These are phyloP conservation scores for Amaranthus cruentus DNA, from an alignment of 148 eudicot genomes.

Conservation along the genomic window DNA sequence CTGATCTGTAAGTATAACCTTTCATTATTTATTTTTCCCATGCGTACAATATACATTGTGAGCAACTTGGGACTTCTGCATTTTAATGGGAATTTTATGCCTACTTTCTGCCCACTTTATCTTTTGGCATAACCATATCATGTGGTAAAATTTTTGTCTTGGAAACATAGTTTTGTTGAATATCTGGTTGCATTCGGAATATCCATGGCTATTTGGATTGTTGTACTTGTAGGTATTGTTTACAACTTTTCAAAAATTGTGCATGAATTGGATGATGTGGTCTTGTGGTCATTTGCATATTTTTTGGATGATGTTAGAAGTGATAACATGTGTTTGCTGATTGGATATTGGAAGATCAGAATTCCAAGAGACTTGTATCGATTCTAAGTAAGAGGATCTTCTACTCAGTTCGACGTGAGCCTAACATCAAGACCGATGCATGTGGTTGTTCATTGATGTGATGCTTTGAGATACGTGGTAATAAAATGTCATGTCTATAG, in stretches of 20 bases:
- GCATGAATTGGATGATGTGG: not conserved
- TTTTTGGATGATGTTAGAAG: not conserved
- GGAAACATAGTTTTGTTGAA: not conserved
- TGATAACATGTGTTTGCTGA: not conserved
- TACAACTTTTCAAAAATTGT: not conserved
- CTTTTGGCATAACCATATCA: not conserved
- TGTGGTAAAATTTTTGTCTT: not conserved
- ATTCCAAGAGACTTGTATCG: not conserved
- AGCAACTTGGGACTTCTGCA: not conserved
- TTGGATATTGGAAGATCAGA: not conserved
- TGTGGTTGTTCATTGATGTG: too few relatives aligned
- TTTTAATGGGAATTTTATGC: not conserved
- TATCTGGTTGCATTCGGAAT: not conserved
- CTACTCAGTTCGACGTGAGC: not conserved
- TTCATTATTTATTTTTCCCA: not conserved
- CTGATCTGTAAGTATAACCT: conserved; percentile 78
- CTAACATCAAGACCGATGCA: too few relatives aligned
- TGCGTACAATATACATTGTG: not conserved
- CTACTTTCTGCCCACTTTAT: not conserved
- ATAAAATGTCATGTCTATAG: too few relatives aligned
- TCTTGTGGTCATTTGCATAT: not conserved
- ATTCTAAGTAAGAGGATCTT: not conserved
- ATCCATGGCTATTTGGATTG: not conserved
- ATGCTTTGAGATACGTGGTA: too few relatives aligned
- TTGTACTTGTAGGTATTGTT: not conserved